These are phyloP conservation scores for Vigna reflexopilosa DNA, from an alignment of 306 rosid genomes.

Conservation along the genomic window DNA sequence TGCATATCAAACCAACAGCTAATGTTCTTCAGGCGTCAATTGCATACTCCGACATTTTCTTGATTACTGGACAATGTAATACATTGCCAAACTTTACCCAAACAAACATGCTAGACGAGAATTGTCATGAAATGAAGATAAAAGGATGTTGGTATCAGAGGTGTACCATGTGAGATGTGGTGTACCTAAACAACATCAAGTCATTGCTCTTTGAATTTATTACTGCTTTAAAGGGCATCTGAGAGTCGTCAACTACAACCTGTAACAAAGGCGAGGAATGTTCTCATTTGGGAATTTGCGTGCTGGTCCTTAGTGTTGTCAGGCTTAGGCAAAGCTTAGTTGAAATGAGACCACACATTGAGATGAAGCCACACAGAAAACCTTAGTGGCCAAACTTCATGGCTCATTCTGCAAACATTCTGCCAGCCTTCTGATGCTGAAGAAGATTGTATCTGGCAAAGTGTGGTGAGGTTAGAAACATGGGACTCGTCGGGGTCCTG, in stretches of 20 bases:
- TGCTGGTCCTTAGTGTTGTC: background rate
- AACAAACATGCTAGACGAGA: background rate
- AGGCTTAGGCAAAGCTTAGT: background rate
- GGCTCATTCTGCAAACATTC: background rate
- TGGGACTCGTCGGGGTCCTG: background rate
- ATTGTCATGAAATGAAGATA: background rate
- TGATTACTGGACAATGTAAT: conserved; percentile 43
- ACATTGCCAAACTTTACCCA: background rate
- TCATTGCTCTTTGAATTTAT: background rate
- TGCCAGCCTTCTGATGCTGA: background rate
- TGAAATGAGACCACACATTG: background rate
- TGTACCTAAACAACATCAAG: background rate
- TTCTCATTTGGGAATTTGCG: background rate
- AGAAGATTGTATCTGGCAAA: background rate
- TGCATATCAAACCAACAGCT: background rate
- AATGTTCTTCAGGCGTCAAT: background rate
- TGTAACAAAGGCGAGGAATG: background rate
- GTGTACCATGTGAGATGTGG: background rate
- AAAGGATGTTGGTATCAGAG: background rate
- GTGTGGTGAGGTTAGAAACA: background rate
- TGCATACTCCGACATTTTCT: conserved; percentile 11
- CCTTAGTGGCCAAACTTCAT: background rate
- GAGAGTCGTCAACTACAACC: background rate
- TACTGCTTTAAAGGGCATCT: background rate
- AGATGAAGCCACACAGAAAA: background rate